phyloP scores from a whole-genome alignment of 352 stramenopile species.

The Achlya hypogyna region DNA sequence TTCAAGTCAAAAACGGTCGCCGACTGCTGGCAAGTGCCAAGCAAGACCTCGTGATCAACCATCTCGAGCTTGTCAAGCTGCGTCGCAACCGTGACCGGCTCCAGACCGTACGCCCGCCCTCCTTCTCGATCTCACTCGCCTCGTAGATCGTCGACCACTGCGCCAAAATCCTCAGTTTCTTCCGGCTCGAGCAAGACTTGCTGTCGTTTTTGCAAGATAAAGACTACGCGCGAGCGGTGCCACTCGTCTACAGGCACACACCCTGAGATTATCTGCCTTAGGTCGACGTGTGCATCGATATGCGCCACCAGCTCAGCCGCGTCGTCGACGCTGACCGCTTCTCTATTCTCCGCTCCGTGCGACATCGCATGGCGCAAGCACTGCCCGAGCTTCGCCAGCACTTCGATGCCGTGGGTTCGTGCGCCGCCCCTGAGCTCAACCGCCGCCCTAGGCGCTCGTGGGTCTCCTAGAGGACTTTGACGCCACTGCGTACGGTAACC shows the following conservation, averaged over 20 bases:
- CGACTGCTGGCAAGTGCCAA: constrained; percentile 59
- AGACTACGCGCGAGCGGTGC: constrained; percentile 4
- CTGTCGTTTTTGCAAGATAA: constrained; percentile 22
- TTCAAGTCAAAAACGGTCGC: constrained; percentile 81
- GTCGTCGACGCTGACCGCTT: background rate
- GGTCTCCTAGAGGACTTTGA: constrained; percentile 65
- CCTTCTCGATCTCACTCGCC: background rate
- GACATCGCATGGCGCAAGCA: constrained; percentile 5
- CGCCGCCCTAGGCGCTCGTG: constrained; percentile 41
- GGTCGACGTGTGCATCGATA: background rate
- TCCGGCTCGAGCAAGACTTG: constrained; percentile 73
- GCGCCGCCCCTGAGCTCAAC: background rate
- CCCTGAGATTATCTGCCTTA: background rate
- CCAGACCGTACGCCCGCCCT: constrained; percentile 30
- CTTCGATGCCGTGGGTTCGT: background rate
- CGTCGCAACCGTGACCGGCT: constrained; percentile 75
- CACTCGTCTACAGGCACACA: background rate
- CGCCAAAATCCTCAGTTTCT: constrained; percentile 40
- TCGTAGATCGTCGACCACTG: constrained; percentile 51
- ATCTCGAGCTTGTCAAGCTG: constrained; percentile 73
- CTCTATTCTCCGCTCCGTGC: background rate
- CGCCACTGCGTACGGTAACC: constrained; percentile 59
- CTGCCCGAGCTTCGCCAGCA: constrained; percentile 15
- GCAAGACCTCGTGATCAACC: constrained; percentile 61
- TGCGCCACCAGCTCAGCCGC: background rate